Evolutionary conservation across 768 basidiomycete genomes (phyloP), one percentile per base, ranked within the genome.

Genomic region (Pilatotrama ljubarskyi): DNA sequence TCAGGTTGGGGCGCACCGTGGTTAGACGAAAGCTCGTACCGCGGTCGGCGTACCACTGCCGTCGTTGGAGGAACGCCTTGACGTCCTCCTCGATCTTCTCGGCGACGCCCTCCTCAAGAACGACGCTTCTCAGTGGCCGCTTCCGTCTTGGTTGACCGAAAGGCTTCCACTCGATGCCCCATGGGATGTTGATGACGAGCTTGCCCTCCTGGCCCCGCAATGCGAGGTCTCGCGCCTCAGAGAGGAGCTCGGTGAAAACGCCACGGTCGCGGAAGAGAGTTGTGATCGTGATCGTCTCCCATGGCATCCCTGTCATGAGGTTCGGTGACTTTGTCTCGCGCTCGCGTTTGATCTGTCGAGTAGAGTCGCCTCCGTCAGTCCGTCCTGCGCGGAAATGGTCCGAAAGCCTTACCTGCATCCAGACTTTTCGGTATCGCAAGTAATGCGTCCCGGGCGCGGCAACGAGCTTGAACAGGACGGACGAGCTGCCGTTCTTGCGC

Each of bases 251-350:
- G 1, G 93, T 83, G 72, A 99, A 98, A 20, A 98, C 76, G 2
- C 72, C 68, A 40, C 95, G 86, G 72, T 96, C 95, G 44, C 88
- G 81, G 15, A 94, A 96, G 37, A 99, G 83, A 1, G 97, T 88
- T 5, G 95, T 99, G 43, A 99, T 80, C 38, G 88, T 95, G 46
- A 98, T 87, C 0, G 96, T 98, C 75, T 99, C 97, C 95, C 96
- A 99, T 59, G 97, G 97, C 6, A 84, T 84, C 7, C 96, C 95
- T 5, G 93, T 90, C 79, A 90, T 89, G 47, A 94, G 79, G 68
- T 94, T 88, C 84, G 95, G 91, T 26, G 95, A 87, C 64, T 92
- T 90, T 20, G 90, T 91, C 73, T 97, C 94, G 52, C 97, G 85
- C 76, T 98, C 95, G 14, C 97, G 86, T 78, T 93, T 93, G 65